Evolutionary conservation across 768 basidiomycete genomes (phyloP).

Genomic region (Tulasnella sp.): DNA sequence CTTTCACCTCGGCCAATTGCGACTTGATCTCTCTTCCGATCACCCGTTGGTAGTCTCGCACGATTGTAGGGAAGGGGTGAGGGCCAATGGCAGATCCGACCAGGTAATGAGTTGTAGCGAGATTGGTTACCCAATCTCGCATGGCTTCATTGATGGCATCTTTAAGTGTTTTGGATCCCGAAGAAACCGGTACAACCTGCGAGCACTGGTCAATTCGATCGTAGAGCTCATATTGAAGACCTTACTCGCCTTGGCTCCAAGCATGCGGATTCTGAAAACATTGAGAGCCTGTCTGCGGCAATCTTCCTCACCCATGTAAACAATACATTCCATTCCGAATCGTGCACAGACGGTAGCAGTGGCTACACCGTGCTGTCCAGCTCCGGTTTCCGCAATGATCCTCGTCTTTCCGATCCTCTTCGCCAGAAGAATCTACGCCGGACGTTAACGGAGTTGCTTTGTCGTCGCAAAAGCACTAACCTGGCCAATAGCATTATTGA

Average conservation of each 20-base stretch:
- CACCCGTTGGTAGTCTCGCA: conserved; percentile 93
- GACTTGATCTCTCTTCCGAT: conserved; percentile 90
- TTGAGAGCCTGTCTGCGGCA: conserved; percentile 92
- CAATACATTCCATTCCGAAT: conserved; percentile 86
- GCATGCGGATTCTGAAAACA: conserved; percentile 96
- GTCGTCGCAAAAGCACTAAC: conserved; percentile 28
- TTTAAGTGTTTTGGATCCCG: conserved; percentile 90
- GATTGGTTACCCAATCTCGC: conserved; percentile 97
- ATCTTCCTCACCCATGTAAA: conserved; percentile 98
- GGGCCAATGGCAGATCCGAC: conserved; percentile 97
- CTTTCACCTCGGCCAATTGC: conserved; percentile 56
- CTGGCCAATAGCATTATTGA: conserved; percentile 98
- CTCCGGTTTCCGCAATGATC: conserved; percentile 98
- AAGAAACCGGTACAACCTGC: conserved; percentile 84
- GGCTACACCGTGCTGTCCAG: conserved; percentile 97
- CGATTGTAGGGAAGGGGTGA: conserved; percentile 97
- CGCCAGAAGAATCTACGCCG: conserved; percentile 77
- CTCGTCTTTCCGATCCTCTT: conserved; percentile 85
- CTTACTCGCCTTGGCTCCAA: conserved; percentile 65
- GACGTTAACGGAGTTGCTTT: conserved; percentile 8
- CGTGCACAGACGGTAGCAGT: conserved; percentile 97
- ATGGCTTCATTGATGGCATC: conserved; percentile 98
- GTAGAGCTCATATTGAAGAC: not conserved
- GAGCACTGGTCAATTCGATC: not conserved
- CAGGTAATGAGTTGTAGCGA: conserved; percentile 87